Percentiles rank a stretch among this genome's conserved stretches.
These are phyloP conservation scores for Candida yuanshanica DNA, from an alignment of 805 yeast genomes.

Conservation along the genomic window DNA sequence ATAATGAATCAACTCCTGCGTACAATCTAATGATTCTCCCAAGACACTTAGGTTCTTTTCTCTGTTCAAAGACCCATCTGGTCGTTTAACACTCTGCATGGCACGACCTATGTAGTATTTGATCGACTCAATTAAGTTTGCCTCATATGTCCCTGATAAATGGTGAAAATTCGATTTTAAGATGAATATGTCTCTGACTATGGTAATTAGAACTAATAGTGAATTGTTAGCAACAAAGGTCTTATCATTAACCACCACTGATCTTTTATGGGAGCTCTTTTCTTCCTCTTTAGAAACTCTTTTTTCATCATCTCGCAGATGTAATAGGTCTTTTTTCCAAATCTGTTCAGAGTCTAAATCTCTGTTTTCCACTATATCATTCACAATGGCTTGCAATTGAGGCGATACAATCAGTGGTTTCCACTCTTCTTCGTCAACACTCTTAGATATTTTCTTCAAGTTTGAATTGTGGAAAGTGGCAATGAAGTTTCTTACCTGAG, in stretches of 20 bases:
- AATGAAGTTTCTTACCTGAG: constrained; percentile 58
- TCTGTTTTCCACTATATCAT: constrained; percentile 44
- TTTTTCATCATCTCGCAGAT: constrained; percentile 9
- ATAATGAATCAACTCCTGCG: constrained; percentile 28
- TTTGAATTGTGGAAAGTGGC: constrained; percentile 48
- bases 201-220: constrained; percentile 31
- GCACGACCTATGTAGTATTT: constrained; percentile 46
- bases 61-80: constrained; percentile 17
- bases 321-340: constrained; percentile 40
- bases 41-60: constrained; percentile 34
- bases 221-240: constrained; percentile 57
- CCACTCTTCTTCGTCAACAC: constrained; percentile 74
- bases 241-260: constrained; percentile 44
- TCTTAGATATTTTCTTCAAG: constrained; percentile 38
- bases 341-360: constrained; percentile 36
- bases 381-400: constrained; percentile 42
- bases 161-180: constrained; percentile 54
- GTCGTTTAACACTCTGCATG: constrained; percentile 20
- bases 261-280: constrained; percentile 29
- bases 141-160: constrained; percentile 33
- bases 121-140: constrained; percentile 38
- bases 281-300: constrained; percentile 1
- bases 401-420: constrained; percentile 56
- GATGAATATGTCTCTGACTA: constrained; percentile 48
- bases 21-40: constrained; percentile 37